A percentile compares a stretch with the other conserved stretches of the same genome.
phyloP scores from a whole-genome alignment of 2,329 filamentous ascomycete genomes.

The Claviceps pazoutovae region DNA sequence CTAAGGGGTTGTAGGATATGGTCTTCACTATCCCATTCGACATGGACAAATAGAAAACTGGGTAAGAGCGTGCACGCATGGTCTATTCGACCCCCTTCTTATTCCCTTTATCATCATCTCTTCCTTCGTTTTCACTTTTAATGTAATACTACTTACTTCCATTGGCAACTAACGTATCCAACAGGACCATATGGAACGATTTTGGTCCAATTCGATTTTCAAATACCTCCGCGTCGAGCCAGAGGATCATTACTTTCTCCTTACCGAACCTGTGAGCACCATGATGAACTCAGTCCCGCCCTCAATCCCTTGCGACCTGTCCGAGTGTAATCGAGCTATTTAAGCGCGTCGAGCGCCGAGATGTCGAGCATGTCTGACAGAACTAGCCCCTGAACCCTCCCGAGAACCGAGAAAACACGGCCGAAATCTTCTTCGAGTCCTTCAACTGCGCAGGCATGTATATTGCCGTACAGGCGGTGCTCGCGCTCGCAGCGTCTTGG shows the following conservation, averaged over 20 bases:
- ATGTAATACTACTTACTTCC: no score
- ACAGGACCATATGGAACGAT: slow-evolving; percentile 96
- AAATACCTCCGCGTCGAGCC: slow-evolving; percentile 97
- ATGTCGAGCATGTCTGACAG: not conserved
- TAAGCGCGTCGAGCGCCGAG: no score
- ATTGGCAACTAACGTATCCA: slow-evolving; percentile 12
- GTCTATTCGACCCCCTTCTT: no score
- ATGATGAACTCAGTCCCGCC: not conserved
- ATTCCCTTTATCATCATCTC: not conserved
- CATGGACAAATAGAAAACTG: slow-evolving; percentile 99
- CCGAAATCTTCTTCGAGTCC: slow-evolving; percentile 99
- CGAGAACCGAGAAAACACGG: slow-evolving; percentile 96
- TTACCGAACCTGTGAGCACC: slow-evolving; percentile 79
- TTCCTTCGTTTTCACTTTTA: not conserved
- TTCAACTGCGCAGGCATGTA: slow-evolving; percentile 99
- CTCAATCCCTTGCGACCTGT: not conserved
- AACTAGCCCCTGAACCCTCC: slow-evolving; percentile 83
- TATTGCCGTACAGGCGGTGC: slow-evolving; percentile 94
- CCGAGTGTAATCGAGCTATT: not conserved
- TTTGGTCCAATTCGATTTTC: slow-evolving; percentile 99
- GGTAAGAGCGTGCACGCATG: slow-evolving; percentile 38
- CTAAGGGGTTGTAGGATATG: slow-evolving; percentile 52
- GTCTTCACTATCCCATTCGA: slow-evolving; percentile 91
- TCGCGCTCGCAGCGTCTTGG: slow-evolving; percentile 94
- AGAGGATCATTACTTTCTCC: slow-evolving; percentile 95